These are phyloP conservation scores for Daphne laureola DNA, from an alignment of 441 rosid genomes.

Conservation along the genomic window DNA sequence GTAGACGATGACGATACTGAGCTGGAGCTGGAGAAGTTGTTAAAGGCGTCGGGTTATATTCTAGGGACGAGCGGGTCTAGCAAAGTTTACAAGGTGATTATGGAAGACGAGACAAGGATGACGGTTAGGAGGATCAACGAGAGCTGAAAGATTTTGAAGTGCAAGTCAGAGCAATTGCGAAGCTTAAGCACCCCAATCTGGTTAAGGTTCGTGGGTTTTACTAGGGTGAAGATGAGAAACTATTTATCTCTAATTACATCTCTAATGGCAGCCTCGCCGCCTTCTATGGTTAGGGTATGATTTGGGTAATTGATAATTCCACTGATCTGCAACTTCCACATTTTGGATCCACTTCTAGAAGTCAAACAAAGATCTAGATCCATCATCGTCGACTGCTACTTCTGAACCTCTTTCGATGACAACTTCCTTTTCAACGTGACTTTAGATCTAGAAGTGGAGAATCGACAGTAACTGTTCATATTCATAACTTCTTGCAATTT, in stretches of 20 bases:
- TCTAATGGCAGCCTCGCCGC: constrained; percentile 63
- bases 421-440: no score
- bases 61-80: constrained; percentile 49
- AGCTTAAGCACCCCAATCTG: constrained; percentile 63
- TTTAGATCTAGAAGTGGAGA: no score
- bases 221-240: constrained; percentile 81
- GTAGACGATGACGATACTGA: constrained; percentile 65
- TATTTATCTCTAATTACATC: constrained; percentile 61
- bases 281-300: constrained; percentile 26
- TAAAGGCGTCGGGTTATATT: constrained; percentile 78
- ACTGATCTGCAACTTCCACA: no score
- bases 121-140: constrained; percentile 84
- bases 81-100: constrained; percentile 74
- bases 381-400: no score
- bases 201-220: constrained; percentile 68
- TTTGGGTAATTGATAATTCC: no score
- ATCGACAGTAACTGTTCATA: no score
- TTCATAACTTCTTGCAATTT: no score
- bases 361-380: no score
- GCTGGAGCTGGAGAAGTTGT: constrained; percentile 58
- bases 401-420: no score
- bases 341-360: no score
- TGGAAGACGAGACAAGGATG: constrained; percentile 49
- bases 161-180: constrained; percentile 46
- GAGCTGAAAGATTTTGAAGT: constrained; percentile 55